Evolutionary conservation across 2,329 filamentous ascomycete genomes (phyloP).

Genomic region (Penicillium rolfsii): DNA sequence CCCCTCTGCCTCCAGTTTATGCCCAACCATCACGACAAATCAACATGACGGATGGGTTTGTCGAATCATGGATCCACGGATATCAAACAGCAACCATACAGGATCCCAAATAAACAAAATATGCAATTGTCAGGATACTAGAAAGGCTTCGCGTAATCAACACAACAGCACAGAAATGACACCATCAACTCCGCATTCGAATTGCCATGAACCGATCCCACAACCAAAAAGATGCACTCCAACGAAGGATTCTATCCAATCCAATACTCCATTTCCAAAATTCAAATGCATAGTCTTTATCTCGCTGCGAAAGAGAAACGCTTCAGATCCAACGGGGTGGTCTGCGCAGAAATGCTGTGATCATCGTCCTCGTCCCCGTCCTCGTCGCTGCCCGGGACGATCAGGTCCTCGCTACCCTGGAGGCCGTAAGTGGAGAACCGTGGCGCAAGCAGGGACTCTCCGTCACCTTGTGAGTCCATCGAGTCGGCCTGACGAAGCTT

Average conservation of each 20-base stretch:
- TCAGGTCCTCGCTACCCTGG: conserved; percentile 57
- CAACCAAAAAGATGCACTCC: conserved; percentile 14
- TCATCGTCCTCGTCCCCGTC: conserved; percentile 32
- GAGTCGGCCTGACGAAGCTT: conserved; percentile 20
- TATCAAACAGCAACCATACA: background rate
- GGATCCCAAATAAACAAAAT: background rate
- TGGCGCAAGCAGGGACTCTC: background rate
- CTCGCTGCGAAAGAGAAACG: conserved; percentile 42
- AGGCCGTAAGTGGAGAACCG: conserved; percentile 17
- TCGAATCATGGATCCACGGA: background rate
- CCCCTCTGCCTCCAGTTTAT: conserved; percentile 28
- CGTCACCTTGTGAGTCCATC: conserved; percentile 11
- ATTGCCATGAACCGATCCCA: background rate
- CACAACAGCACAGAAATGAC: conserved; percentile 2
- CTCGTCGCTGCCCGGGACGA: conserved; percentile 56
- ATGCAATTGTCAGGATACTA: background rate
- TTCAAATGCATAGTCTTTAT: conserved; percentile 24
- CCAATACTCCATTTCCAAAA: conserved; percentile 21
- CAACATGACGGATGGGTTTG: background rate
- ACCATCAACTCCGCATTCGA: background rate
- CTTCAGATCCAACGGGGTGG: conserved; percentile 39
- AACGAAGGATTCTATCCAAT: conserved; percentile 5
- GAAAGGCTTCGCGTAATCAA: conserved; percentile 5
- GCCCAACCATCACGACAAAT: background rate
- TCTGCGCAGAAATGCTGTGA: conserved; percentile 14